Conservation (phyloP, 495 filamentous ascomycete genomes). For the Cladorrhinum samala region DNA sequence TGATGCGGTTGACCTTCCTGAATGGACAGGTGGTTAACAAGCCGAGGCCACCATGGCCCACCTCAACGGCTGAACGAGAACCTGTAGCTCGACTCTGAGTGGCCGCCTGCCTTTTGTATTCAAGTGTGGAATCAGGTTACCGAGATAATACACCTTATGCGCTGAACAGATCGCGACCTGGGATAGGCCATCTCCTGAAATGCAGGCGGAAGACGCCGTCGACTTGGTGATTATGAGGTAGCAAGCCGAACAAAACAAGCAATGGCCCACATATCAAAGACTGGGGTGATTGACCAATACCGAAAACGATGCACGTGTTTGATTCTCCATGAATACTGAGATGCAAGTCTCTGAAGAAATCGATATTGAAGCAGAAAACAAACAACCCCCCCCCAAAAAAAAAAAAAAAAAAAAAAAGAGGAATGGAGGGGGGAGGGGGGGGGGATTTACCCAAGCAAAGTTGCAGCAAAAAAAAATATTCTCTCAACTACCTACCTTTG, state of each 20-base stretch:
- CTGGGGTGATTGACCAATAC: not conserved
- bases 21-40: slow-evolving; percentile 12
- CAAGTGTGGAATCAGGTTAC: slow-evolving; percentile 1
- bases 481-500: no score
- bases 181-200: not conserved
- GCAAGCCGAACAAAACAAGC: not conserved
- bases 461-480: no score
- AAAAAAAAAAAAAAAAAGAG: no score
- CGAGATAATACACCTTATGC: not conserved
- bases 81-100: not conserved
- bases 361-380: no score
- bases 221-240: not conserved
- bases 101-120: slow-evolving; percentile 10
- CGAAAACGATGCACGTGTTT: no score
- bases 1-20: slow-evolving; percentile 11
- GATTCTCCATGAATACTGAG: no score
- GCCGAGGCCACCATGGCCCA: slow-evolving; percentile 1
- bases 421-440: no score
- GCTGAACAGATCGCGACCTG: not conserved
- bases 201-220: not conserved
- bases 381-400: no score
- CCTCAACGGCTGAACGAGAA: not conserved
- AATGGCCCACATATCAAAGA: not conserved
- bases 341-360: no score
- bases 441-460: no score